phyloP scores from a whole-genome alignment of 2,329 filamentous ascomycete species.

The Verticillium nonalfalfae region DNA sequence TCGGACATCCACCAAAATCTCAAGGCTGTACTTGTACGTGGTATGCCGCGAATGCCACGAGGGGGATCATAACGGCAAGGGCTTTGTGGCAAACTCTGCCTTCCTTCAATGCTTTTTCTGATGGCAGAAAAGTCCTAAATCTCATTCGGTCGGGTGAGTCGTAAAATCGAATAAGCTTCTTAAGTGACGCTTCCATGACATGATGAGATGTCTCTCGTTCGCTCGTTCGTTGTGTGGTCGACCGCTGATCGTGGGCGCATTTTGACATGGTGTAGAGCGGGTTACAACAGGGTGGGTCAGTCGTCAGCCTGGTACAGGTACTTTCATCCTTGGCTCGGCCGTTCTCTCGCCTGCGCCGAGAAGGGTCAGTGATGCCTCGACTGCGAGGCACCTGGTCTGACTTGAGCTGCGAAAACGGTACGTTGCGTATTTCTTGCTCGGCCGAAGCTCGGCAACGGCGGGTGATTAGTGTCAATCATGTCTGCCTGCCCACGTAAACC shows the following conservation, averaged over 20 bases:
- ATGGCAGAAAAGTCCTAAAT: neutral
- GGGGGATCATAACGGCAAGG: neutral
- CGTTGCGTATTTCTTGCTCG: neutral
- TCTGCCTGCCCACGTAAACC: neutral
- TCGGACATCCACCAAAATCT: too few species aligned
- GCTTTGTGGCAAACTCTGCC: neutral
- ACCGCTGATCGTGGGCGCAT: slow-evolving; percentile 3
- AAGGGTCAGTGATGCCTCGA: neutral
- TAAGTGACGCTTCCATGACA: slow-evolving; percentile 1
- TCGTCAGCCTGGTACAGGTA: neutral
- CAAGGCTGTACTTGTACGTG: neutral
- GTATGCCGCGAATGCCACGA: neutral
- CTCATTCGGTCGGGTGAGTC: neutral
- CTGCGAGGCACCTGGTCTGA: neutral
- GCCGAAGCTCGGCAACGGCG: neutral
- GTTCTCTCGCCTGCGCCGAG: slow-evolving; percentile 3
- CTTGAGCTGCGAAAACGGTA: neutral
- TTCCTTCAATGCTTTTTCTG: neutral
- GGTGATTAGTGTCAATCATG: neutral
- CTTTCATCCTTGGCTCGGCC: neutral
- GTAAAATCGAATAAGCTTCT: slow-evolving; percentile 7
- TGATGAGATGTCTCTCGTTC: neutral
- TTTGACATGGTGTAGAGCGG: slow-evolving; percentile 3
- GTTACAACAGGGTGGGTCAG: slow-evolving; percentile 4
- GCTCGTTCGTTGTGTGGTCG: neutral